Conservation (phyloP, 306 rosid species). For the Corylus avellana region DNA sequence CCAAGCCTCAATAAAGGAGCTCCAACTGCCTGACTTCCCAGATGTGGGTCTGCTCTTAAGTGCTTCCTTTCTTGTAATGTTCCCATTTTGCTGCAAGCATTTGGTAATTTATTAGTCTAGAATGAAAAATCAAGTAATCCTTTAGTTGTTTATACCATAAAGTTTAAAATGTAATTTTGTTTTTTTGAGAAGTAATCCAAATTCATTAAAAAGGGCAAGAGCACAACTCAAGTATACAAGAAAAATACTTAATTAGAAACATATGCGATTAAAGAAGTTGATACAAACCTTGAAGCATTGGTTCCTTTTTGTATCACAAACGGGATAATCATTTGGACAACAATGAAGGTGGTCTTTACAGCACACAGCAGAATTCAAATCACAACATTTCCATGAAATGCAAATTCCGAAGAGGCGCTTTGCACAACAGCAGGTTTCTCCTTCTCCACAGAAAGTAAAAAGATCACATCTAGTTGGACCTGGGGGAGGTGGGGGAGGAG, state of each 20-base stretch:
- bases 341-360: conserved; percentile 73
- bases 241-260: not conserved
- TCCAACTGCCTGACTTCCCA: conserved; percentile 37
- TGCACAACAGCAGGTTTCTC: conserved; percentile 86
- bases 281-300: conserved; percentile 76
- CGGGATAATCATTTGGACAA: conserved; percentile 77
- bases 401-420: conserved; percentile 63
- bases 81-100: conserved; percentile 48
- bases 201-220: no score
- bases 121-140: not conserved
- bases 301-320: conserved; percentile 51
- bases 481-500: conserved; percentile 79
- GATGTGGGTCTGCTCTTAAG: conserved; percentile 29
- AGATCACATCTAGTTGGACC: conserved; percentile 62
- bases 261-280: not conserved
- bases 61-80: conserved; percentile 36
- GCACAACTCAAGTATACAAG: no score
- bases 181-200: no score
- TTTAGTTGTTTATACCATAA: no score
- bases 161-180: no score
- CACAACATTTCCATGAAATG: conserved; percentile 75
- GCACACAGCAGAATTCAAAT: conserved; percentile 60
- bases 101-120: conserved; percentile 20
- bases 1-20: conserved; percentile 35
- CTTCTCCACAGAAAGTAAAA: conserved; percentile 57